These are phyloP conservation scores for Raffaelea albimanens DNA, from an alignment of 2,329 filamentous ascomycete species.

Conservation along the genomic window DNA sequence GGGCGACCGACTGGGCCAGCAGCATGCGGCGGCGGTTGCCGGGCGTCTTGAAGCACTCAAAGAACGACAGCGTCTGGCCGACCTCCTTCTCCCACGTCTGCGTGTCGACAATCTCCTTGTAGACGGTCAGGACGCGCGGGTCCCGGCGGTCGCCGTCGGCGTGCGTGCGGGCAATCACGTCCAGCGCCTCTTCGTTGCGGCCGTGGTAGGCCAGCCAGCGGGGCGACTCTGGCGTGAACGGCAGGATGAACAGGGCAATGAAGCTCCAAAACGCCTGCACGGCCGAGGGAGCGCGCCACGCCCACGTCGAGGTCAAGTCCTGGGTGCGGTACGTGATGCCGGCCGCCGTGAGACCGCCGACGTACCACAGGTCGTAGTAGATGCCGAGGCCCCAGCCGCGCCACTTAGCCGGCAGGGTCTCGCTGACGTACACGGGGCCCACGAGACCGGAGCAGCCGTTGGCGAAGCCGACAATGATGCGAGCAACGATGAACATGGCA, in stretches of 20 bases:
- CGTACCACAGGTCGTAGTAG: constrained; percentile 1
- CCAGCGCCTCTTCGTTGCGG: constrained; percentile 18
- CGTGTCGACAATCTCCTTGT: constrained; percentile 9
- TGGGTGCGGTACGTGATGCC: constrained; percentile 6
- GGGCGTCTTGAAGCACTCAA: background rate
- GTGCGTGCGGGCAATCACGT: constrained; percentile 29
- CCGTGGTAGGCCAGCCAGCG: constrained; percentile 9
- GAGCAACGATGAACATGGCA: constrained; percentile 16
- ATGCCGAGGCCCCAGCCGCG: constrained; percentile 1
- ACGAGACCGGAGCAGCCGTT: constrained; percentile 5
- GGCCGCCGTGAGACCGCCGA: background rate
- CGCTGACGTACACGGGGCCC: constrained; percentile 2
- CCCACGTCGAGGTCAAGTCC: constrained; percentile 7
- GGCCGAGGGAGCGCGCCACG: constrained; percentile 14
- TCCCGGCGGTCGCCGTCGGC: constrained; percentile 13
- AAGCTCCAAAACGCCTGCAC: constrained; percentile 15
- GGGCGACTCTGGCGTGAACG: constrained; percentile 10
- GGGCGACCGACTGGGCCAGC: constrained; percentile 1
- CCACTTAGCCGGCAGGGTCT: background rate
- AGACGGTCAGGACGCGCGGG: constrained; percentile 2
- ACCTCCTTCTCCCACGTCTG: constrained; percentile 1
- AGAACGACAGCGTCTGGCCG: background rate
- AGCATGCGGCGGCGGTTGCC: constrained; percentile 2
- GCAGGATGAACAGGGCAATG: constrained; percentile 16
- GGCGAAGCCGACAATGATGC: constrained; percentile 15